Conservation (phyloP, 768 basidiomycete species). For the Leccinum variicolor region DNA sequence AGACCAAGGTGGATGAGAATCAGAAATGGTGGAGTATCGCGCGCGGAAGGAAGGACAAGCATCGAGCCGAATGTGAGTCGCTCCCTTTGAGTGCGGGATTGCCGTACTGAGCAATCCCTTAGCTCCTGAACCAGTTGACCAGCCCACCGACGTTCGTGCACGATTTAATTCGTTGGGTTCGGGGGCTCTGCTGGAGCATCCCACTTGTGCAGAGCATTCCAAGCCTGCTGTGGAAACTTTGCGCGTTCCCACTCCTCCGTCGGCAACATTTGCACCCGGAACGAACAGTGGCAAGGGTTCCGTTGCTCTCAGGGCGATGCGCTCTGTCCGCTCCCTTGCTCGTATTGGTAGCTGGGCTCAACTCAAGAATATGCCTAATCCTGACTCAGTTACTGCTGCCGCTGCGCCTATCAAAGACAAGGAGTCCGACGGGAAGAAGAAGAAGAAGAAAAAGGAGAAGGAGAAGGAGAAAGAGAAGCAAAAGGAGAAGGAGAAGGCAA, state of each 20-base stretch:
- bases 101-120: conserved; percentile 2
- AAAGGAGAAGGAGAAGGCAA: conserved; percentile 32
- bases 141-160: conserved; percentile 34
- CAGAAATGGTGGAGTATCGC: conserved; percentile 85
- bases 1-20: conserved; percentile 45
- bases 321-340: conserved; percentile 69
- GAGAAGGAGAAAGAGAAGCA: conserved; percentile 36
- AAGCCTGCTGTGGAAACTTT: conserved; percentile 9
- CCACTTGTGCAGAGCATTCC: conserved; percentile 14
- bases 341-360: conserved; percentile 73
- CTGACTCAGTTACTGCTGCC: conserved; percentile 22
- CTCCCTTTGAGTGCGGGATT: neutral
- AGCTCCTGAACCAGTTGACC: conserved; percentile 47
- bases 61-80: conserved; percentile 34
- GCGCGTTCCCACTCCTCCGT: conserved; percentile 23
- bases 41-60: conserved; percentile 51
- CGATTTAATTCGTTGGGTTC: conserved; percentile 67
- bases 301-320: conserved; percentile 76
- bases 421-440: conserved; percentile 32
- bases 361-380: conserved; percentile 39
- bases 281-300: conserved; percentile 44
- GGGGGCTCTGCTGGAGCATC: conserved; percentile 32
- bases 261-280: conserved; percentile 32
- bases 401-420: conserved; percentile 29
- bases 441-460: conserved; percentile 35